phyloP scores from a whole-genome alignment of 1,139 yeast genomes.

The Candida gigantensis region DNA sequence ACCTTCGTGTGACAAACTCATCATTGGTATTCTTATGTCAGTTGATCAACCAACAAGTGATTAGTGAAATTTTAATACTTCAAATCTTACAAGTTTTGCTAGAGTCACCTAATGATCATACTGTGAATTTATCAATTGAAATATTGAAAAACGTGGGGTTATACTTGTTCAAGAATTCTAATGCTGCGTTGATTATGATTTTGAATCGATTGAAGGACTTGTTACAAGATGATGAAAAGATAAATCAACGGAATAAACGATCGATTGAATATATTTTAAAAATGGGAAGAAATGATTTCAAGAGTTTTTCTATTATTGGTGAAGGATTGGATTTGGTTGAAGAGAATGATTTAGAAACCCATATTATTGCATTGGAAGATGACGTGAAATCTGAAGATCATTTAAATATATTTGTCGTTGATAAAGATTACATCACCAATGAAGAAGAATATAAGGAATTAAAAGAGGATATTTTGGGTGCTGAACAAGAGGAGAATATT shows the following conservation, averaged over 20 bases:
- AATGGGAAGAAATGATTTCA: constrained; percentile 50
- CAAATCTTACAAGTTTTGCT: constrained; percentile 66
- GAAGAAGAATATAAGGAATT: constrained; percentile 41
- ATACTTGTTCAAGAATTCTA: constrained; percentile 23
- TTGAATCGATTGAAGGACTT: constrained; percentile 63
- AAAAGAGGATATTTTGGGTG: constrained; percentile 19
- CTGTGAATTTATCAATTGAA: constrained; percentile 26
- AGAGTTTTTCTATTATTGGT: constrained; percentile 39
- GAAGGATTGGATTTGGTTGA: constrained; percentile 61
- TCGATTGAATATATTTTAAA: constrained; percentile 56
- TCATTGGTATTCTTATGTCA: constrained; percentile 58
- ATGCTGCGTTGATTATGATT: constrained; percentile 44
- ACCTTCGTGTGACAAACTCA: constrained; percentile 44
- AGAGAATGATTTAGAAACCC: constrained; percentile 62
- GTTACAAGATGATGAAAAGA: constrained; percentile 51
- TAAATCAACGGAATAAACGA: constrained; percentile 46
- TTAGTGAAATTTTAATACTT: constrained; percentile 61
- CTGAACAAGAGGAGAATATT: constrained; percentile 20
- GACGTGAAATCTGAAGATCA: constrained; percentile 45
- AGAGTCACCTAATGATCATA: constrained; percentile 51
- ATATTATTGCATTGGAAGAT: constrained; percentile 55
- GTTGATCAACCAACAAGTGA: constrained; percentile 63
- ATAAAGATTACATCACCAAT: constrained; percentile 50
- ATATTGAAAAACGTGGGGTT: constrained; percentile 28
- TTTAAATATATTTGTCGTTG: constrained; percentile 55